Percentiles rank a stretch among this genome's conserved stretches.
Conservation (phyloP, 768 basidiomycete species). For the Psilocybe sp. region DNA sequence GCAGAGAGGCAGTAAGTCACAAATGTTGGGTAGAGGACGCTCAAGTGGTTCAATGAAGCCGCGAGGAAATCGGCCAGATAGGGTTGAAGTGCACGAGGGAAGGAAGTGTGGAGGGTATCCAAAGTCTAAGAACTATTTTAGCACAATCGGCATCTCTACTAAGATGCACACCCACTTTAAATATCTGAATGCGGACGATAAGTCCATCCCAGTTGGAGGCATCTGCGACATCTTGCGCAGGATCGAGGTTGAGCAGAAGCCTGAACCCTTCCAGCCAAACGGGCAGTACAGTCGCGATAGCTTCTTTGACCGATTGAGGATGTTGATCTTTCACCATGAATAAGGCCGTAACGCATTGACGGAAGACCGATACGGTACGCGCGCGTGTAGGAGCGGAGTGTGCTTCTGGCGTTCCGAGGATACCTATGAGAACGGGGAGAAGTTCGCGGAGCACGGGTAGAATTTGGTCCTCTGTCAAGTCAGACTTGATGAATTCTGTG, state of each 20-base stretch:
- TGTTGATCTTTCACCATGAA: conserved; percentile 96
- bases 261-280: conserved; percentile 92
- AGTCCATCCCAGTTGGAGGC: conserved; percentile 78
- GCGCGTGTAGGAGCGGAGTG: conserved; percentile 83
- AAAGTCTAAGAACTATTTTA: conserved; percentile 54
- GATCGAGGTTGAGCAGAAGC: conserved; percentile 65
- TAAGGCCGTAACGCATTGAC: conserved; percentile 84
- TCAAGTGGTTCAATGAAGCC: conserved; percentile 58
- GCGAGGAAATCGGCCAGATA: conserved; percentile 62
- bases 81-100: conserved; percentile 68
- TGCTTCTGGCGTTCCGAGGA: conserved; percentile 72
- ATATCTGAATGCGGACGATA: conserved; percentile 77
- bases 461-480: conserved; percentile 92
- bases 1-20: conserved; percentile 58
- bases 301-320: conserved; percentile 82
- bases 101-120: conserved; percentile 75
- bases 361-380: conserved; percentile 82
- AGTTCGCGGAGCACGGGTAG: conserved; percentile 87
- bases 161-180: conserved; percentile 53
- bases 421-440: conserved; percentile 78
- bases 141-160: not conserved
- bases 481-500: conserved; percentile 90
- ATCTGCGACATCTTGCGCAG: conserved; percentile 56
- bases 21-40: conserved; percentile 57
- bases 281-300: conserved; percentile 76